Evolutionary conservation across 768 basidiomycete species (phyloP).

Genomic region (Tricholoma terreum): DNA sequence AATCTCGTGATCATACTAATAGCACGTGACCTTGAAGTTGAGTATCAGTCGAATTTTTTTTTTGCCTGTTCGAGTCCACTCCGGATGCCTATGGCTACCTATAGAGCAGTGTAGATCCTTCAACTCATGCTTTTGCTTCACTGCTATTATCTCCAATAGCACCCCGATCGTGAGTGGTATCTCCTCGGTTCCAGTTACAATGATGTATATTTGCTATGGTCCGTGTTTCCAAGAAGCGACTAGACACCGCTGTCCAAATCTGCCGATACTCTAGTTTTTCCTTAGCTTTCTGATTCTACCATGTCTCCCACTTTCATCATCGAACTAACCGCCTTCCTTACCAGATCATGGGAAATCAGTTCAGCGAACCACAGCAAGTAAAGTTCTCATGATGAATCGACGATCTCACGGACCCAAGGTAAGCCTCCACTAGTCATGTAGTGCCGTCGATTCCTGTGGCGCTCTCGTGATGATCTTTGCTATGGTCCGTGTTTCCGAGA

Average conservation of each 20-base stretch:
- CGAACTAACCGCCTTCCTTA: neutral
- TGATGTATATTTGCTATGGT: slow-evolving; percentile 86
- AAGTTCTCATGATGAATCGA: neutral
- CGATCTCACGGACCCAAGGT: neutral
- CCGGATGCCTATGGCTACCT: too few species aligned
- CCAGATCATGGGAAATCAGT: neutral
- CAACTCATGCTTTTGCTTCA: neutral
- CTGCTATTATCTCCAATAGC: neutral
- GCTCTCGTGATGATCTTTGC: slow-evolving; percentile 42
- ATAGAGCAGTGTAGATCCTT: neutral
- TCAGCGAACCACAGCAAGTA: neutral
- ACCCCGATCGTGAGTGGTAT: slow-evolving; percentile 4
- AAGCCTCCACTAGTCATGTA: neutral
- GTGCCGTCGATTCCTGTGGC: neutral
- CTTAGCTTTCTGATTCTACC: slow-evolving; percentile 1
- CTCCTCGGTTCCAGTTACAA: slow-evolving; percentile 16
- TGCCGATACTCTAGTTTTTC: slow-evolving; percentile 55
- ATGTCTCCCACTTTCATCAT: neutral
- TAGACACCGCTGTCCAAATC: slow-evolving; percentile 81
- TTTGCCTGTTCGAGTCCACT: too few species aligned
- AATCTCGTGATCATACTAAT: neutral
- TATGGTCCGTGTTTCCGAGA: slow-evolving; percentile 96
- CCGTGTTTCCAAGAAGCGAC: slow-evolving; percentile 96
- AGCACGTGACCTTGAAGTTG: neutral
- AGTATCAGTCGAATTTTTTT: too few species aligned